Percentiles rank a stretch among this genome's conserved stretches.
These are phyloP conservation scores for Pichia sp. DNA, from an alignment of 1,139 yeast genomes.

Conservation along the genomic window DNA sequence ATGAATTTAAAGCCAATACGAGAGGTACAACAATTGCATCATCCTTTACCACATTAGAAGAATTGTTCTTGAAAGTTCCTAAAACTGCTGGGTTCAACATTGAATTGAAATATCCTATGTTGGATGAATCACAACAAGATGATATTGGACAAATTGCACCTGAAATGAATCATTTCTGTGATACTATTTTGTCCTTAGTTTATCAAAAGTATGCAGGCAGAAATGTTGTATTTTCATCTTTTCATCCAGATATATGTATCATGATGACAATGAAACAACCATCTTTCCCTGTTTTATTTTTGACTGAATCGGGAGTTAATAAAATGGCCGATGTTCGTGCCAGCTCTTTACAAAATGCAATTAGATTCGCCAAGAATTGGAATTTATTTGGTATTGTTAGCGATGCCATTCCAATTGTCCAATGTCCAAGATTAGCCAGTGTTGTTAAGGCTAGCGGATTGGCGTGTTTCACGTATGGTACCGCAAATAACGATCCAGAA, in stretches of 20 bases:
- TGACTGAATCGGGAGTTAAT: slow-evolving; percentile 83
- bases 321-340: slow-evolving; percentile 88
- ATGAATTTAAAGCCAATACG: slow-evolving; percentile 86
- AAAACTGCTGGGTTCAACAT: slow-evolving; percentile 85
- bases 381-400: slow-evolving; percentile 87
- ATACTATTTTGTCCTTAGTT: slow-evolving; percentile 71
- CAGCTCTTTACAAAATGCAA: slow-evolving; percentile 81
- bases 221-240: slow-evolving; percentile 85
- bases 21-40: slow-evolving; percentile 90
- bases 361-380: slow-evolving; percentile 89
- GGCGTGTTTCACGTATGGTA: slow-evolving; percentile 91
- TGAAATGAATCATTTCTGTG: slow-evolving; percentile 83
- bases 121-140: slow-evolving; percentile 85
- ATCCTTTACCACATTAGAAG: slow-evolving; percentile 81
- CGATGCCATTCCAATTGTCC: slow-evolving; percentile 77
- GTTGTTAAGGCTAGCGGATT: slow-evolving; percentile 87
- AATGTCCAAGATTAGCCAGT: slow-evolving; percentile 81
- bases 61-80: slow-evolving; percentile 77
- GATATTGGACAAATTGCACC: slow-evolving; percentile 81
- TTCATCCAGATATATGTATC: slow-evolving; percentile 90
- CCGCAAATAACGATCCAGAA: slow-evolving; percentile 76
- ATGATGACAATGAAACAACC: slow-evolving; percentile 89
- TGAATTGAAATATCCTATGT: slow-evolving; percentile 93
- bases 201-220: slow-evolving; percentile 75
- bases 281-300: slow-evolving; percentile 77